phyloP scores from a whole-genome alignment of 345 rosid species.

The Camelina hispida region DNA sequence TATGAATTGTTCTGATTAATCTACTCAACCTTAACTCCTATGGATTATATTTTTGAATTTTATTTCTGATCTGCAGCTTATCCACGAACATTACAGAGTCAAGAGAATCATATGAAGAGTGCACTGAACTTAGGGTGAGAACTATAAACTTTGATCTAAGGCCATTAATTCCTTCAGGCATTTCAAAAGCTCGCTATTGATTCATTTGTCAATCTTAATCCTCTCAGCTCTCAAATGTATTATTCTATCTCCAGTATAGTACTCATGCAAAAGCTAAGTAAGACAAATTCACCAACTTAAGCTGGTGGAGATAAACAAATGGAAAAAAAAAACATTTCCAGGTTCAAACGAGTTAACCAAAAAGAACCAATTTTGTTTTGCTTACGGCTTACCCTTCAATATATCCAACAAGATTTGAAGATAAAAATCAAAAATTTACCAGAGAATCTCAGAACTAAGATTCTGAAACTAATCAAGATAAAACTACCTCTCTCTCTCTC shows the following conservation, averaged over 20 bases:
- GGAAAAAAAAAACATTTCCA: not conserved
- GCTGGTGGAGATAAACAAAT: slow-evolving; percentile 1
- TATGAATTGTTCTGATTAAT: not conserved
- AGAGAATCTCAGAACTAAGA: not conserved
- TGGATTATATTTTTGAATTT: not conserved
- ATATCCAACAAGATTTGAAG: slow-evolving; percentile 16
- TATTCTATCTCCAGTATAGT: not conserved
- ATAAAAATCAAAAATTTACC: not conserved
- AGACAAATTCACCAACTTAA: slow-evolving; percentile 1
- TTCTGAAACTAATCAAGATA: not conserved
- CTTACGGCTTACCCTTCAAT: not conserved
- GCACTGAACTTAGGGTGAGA: not conserved
- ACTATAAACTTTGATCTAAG: not conserved
- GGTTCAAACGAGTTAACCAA: not conserved
- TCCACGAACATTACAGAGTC: not conserved
- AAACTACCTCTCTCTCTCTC: not conserved
- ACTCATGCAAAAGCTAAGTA: not conserved
- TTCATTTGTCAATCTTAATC: not conserved
- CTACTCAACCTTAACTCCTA: slow-evolving; percentile 7
- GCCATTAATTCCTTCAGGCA: not conserved
- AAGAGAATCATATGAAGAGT: not conserved
- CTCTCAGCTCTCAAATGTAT: not conserved
- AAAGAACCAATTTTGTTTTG: not conserved
- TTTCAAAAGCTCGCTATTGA: not conserved
- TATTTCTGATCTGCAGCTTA: not conserved